Evolutionary conservation across 2,329 filamentous ascomycete genomes (phyloP), one percentile per base, ranked within the genome.

Genomic region (Botrytis medusae): DNA sequence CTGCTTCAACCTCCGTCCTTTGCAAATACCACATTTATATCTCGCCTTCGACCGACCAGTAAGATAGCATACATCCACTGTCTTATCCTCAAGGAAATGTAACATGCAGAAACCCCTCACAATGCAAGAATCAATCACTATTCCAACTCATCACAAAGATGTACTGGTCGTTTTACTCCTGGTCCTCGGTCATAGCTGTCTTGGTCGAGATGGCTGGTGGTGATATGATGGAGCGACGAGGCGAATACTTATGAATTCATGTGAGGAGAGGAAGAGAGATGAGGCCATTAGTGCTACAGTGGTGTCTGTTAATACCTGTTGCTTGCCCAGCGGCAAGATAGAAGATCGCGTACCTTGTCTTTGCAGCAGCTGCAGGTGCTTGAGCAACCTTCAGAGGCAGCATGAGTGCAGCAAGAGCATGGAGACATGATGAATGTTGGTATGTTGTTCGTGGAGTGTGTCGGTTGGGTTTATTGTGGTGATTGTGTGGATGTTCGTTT

Each of bases 391-490:
- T 68, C 65, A 57, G 34, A 8, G 34, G 48, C 65, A 29, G 65
- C 65, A 40, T 68, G 65, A 42, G 65, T 57, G 48, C 65, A 68
- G 65, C 65, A 68, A 57, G 65, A 68, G 65, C 65, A 68, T 14
- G 65, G 65, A 68, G 65, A 40, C 65, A 68, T 68, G 65, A 32
- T 68, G 34, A 57, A 7, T 40, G 2, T 57, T 68, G 34, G 18
- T 40, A 22, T 42, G n/a, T 48, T 12, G 12, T 42, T 22, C 22
- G 34, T 42, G 46, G 29, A 54, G 34, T 68, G 25, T 68, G 34
- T 29, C 34, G 34, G 25, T 54, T 42, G 46, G 48, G 9, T n/a
- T 57, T 57, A 25, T 68, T 25, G 65, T 68, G 37, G 18, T 57
- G 25, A 57, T 57, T 68, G 25, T 34, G 9, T 51, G 48, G 32